Conservation (phyloP, 208 protist species). For the Trypanosoma cruzi region DNA sequence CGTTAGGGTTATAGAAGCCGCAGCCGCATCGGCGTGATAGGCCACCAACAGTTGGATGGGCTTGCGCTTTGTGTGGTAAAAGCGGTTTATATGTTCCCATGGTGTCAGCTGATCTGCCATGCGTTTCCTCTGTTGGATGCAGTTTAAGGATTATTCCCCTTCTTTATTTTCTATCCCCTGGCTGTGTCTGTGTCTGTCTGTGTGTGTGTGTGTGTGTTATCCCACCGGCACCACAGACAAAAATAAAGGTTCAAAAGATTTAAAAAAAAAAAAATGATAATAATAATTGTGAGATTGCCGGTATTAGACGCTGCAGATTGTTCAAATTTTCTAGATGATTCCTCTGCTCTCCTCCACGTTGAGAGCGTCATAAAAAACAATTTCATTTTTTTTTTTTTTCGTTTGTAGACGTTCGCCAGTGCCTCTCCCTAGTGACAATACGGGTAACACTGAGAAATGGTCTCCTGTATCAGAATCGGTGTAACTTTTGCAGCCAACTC, state of each 20-base stretch:
- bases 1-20: conserved; percentile 67
- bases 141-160: neutral
- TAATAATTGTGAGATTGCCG: conserved; percentile 3
- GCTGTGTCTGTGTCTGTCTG: neutral
- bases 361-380: neutral
- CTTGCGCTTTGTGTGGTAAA: conserved; percentile 67
- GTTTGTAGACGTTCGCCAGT: neutral
- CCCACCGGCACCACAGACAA: neutral
- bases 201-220: conserved; percentile 1
- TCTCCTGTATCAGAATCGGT: conserved; percentile 68
- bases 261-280: conserved; percentile 31
- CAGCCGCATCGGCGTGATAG: conserved; percentile 75
- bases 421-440: conserved; percentile 38
- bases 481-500: conserved; percentile 47
- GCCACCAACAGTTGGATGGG: conserved; percentile 71
- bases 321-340: neutral
- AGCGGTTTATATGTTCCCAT: conserved; percentile 69
- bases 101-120: conserved; percentile 34
- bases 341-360: neutral
- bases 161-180: too few species aligned
- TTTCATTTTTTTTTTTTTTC: neutral
- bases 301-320: neutral
- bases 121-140: neutral
- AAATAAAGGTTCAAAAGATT: conserved; percentile 23
- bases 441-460: conserved; percentile 78